Percentiles rank a stretch among this genome's conserved stretches.
Evolutionary conservation across 2,329 filamentous ascomycete genomes (phyloP).

Genomic region (Chalara sp.): DNA sequence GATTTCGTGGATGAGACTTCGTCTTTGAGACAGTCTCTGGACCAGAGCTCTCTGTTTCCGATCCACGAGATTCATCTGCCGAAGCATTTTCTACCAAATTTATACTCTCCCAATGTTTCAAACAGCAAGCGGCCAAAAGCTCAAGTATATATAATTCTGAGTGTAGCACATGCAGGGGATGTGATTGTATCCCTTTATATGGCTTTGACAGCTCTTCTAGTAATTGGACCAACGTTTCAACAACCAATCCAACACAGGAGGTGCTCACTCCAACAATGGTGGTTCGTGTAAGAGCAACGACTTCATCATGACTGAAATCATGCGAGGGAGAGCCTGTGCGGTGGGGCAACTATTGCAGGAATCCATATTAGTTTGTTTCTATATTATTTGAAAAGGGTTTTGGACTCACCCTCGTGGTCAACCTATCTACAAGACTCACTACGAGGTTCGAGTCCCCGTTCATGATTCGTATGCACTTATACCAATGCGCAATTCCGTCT

Average conservation of each 20-base stretch:
- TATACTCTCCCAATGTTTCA: conserved; percentile 49
- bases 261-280: conserved; percentile 56
- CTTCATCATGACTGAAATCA: conserved; percentile 53
- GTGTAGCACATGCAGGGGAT: conserved; percentile 53
- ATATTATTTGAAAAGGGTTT: background rate
- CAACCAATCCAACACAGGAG: conserved; percentile 44
- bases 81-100: conserved; percentile 19
- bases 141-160: conserved; percentile 60
- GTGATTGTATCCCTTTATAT: conserved; percentile 42
- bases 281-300: conserved; percentile 52
- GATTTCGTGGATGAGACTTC: background rate
- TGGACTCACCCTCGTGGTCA: conserved; percentile 49
- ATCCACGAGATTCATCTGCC: conserved; percentile 14
- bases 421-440: conserved; percentile 54
- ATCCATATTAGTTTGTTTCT: background rate
- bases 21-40: conserved; percentile 11
- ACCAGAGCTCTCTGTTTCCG: conserved; percentile 17
- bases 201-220: conserved; percentile 52
- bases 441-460: conserved; percentile 54
- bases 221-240: conserved; percentile 49
- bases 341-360: conserved; percentile 48
- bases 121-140: conserved; percentile 58
- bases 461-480: conserved; percentile 34
- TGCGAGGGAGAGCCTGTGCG: conserved; percentile 51
- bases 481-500: conserved; percentile 14